Evolutionary conservation across 139 green algal genomes (phyloP), one percentile per base, ranked within the genome.

Genomic region (Tetraselmis chui): DNA sequence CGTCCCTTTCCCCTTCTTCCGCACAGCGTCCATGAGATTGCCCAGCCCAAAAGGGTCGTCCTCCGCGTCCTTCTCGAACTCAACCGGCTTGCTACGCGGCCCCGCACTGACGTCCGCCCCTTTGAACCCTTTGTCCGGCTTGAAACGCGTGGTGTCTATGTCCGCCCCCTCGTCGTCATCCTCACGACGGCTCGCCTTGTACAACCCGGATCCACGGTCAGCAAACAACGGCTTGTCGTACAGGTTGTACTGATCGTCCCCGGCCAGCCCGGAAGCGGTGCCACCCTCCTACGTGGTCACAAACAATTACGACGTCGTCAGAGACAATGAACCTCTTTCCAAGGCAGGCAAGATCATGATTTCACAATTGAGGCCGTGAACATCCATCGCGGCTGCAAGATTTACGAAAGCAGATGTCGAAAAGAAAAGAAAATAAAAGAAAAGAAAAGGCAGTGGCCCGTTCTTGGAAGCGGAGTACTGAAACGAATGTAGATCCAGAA

Each of bases 171-270:
- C 83, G 30, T 75, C 88, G 76, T 88, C 86, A 29, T 89, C 83
- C 1, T 79, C 87, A 78, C 75, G 84, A 88, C 1, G 87, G 85
- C 67, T 86, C n/a, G 87, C 86, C 75, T 86, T 87, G 86, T 94
- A 95, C 26, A 96, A 78, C 76, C 92, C 88, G n/a, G 58, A 81
- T 31, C 85, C 88, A 79, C 92, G 89, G 83, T 97, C 93, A 0
- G 91, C 88, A 81, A 98, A 99, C 79, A 99, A 88, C 2, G 93
- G 86, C 91, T 98, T 98, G 89, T 99, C 96, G 84, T 99, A 99
- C 59, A 97, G 77, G 86, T 94, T 95, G 90, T 99, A 99, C 29
- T 76, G 76, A 86, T 99, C 96, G 32, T 99, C 95, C 0, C 86
- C 84, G 0, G 85, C 93, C 83, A 98, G 94, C 24, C 95, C 95